These are phyloP conservation scores for Colletotrichum sp. DNA, from an alignment of 2,329 filamentous ascomycete genomes.

Conservation along the genomic window DNA sequence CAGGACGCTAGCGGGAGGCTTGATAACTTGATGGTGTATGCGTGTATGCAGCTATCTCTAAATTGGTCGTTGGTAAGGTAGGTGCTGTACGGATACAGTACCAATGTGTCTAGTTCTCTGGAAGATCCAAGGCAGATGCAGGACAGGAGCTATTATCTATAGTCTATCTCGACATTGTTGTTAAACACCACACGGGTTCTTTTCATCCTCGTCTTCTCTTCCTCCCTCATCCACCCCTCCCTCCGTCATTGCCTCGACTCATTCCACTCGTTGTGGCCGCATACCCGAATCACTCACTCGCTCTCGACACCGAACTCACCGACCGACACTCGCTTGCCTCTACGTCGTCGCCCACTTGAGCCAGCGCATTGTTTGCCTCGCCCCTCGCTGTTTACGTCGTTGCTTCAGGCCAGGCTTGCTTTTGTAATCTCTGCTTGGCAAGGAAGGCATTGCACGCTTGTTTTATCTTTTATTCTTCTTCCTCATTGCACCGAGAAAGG, in stretches of 20 bases:
- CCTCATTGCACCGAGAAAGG: conserved; percentile 10
- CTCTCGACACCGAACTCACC: not conserved
- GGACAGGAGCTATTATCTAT: not conserved
- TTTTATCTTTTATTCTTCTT: not conserved
- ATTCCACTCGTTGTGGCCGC: not conserved
- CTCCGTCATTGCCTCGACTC: not conserved
- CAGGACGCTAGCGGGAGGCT: not conserved
- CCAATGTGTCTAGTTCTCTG: not conserved
- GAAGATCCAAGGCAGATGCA: not conserved
- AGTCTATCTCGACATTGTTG: not conserved
- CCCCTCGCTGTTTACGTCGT: not conserved
- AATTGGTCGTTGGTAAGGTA: not conserved
- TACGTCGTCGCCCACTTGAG: not conserved
- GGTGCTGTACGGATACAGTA: not conserved
- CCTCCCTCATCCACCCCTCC: not conserved
- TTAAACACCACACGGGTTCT: not conserved
- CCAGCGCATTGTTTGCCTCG: not conserved
- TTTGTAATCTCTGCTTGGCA: not conserved
- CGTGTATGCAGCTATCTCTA: not conserved
- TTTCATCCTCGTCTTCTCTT: not conserved
- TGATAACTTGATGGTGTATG: not conserved
- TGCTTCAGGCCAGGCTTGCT: not conserved
- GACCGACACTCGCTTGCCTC: conserved; percentile 1
- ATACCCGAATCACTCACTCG: not conserved
- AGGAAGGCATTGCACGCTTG: not conserved